phyloP scores from a whole-genome alignment of 805 yeast genomes.

The Starmerella powellii region DNA sequence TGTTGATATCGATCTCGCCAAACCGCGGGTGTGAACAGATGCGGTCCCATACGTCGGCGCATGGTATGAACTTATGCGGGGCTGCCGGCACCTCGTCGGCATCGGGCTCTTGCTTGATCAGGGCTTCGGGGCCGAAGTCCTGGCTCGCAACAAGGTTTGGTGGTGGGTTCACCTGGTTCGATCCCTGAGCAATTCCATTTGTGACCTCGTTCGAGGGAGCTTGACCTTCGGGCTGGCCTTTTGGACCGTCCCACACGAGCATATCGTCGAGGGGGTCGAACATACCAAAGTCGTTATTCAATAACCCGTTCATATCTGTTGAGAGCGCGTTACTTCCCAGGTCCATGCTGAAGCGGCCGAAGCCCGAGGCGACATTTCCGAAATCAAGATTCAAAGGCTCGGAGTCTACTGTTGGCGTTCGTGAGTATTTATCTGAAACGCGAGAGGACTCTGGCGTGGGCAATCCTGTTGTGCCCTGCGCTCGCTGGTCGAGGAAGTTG shows the following conservation, averaged over 20 bases:
- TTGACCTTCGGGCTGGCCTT: no score
- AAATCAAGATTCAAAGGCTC: constrained; percentile 16
- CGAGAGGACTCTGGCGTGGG: no score
- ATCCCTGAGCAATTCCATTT: no score
- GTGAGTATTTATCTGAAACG: background rate
- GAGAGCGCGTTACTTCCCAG: background rate
- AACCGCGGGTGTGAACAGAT: constrained; percentile 88
- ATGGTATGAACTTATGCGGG: constrained; percentile 38
- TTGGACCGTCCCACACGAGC: constrained; percentile 17
- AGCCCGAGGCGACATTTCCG: constrained; percentile 14
- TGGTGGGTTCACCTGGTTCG: no score
- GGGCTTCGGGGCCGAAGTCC: background rate
- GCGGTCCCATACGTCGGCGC: constrained; percentile 94
- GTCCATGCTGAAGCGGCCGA: constrained; percentile 10
- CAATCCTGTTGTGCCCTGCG: background rate
- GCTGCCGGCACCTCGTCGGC: constrained; percentile 27
- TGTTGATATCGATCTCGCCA: constrained; percentile 87
- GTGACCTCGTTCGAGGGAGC: no score
- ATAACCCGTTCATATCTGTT: constrained; percentile 25
- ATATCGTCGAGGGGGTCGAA: constrained; percentile 30
- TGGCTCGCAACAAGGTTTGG: background rate
- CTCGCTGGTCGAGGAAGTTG: background rate
- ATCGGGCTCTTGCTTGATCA: background rate
- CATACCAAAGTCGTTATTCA: constrained; percentile 28
- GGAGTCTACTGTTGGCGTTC: background rate